Conservation (phyloP, 1,284 basidiomycete genomes). For the Sporisorium sorghi region DNA sequence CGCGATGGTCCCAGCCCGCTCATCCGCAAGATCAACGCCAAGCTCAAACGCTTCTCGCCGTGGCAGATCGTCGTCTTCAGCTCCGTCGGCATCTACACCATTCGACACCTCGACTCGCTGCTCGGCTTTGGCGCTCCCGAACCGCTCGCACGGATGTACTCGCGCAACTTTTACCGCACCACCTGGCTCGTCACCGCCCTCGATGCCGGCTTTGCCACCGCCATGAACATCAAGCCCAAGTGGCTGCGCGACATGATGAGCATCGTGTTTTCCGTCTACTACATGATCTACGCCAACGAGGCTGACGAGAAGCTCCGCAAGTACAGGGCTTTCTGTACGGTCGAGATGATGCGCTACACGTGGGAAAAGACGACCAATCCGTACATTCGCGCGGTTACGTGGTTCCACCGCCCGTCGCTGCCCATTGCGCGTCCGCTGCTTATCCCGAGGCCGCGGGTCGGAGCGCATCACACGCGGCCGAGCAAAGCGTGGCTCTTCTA, state of each 20-base stretch:
- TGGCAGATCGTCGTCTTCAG: constrained; percentile 92
- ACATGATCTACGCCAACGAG: constrained; percentile 91
- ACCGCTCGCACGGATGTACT: constrained; percentile 83
- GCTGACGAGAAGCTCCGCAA: constrained; percentile 87
- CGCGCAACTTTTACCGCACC: constrained; percentile 92
- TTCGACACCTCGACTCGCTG: constrained; percentile 87
- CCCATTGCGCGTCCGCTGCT: constrained; percentile 80
- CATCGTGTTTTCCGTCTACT: constrained; percentile 83
- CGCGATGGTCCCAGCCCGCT: constrained; percentile 52
- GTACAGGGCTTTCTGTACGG: constrained; percentile 89
- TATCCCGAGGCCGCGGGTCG: constrained; percentile 78
- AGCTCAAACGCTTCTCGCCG: constrained; percentile 79
- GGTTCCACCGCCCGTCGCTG: constrained; percentile 74
- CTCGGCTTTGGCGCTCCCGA: constrained; percentile 90
- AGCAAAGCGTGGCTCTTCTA: constrained; percentile 89
- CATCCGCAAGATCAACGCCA: constrained; percentile 36
- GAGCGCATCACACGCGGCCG: constrained; percentile 74
- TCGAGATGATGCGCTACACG: constrained; percentile 92
- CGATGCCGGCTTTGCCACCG: constrained; percentile 96
- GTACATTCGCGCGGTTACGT: constrained; percentile 79
- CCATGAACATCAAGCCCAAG: constrained; percentile 90
- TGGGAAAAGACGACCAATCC: constrained; percentile 98
- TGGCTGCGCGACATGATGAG: constrained; percentile 83
- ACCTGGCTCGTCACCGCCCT: constrained; percentile 88
- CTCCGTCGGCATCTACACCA: constrained; percentile 84